Percentiles rank a stretch among this genome's conserved stretches.
These are phyloP conservation scores for Eimeria tenella DNA, from an alignment of 169 alveolate species.

Conservation along the genomic window DNA sequence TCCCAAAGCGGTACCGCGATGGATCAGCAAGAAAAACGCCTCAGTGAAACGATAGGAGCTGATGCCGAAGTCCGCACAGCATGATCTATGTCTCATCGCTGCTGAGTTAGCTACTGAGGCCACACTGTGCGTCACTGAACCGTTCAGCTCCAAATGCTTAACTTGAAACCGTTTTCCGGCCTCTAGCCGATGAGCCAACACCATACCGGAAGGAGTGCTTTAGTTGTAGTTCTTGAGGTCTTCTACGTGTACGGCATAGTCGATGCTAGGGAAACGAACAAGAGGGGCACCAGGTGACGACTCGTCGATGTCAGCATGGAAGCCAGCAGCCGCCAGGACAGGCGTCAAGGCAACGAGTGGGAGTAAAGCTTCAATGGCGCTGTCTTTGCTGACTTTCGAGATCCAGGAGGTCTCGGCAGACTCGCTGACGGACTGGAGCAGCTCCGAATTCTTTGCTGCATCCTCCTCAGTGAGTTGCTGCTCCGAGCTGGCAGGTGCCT, in stretches of 20 bases:
- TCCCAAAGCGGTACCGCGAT: background rate
- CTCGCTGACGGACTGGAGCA: constrained; percentile 66
- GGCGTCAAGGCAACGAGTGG: constrained; percentile 60
- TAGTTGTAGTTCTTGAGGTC: constrained; percentile 54
- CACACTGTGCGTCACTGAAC: constrained; percentile 33
- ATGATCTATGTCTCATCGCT: background rate
- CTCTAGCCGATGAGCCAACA: background rate
- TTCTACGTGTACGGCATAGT: constrained; percentile 60
- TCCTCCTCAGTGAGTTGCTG: constrained; percentile 50
- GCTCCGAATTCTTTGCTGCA: constrained; percentile 48
- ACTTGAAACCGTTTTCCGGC: background rate
- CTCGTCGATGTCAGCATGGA: constrained; percentile 49
- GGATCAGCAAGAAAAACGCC: background rate
- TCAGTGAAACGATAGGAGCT: background rate
- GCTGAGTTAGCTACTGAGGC: background rate
- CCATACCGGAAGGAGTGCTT: background rate
- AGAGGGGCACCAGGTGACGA: constrained; percentile 36
- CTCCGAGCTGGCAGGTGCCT: background rate
- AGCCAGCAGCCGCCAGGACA: constrained; percentile 55
- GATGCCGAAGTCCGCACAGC: background rate
- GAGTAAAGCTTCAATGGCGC: constrained; percentile 47
- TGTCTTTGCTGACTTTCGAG: constrained; percentile 53
- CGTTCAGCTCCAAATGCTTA: background rate
- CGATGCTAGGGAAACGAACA: constrained; percentile 67
- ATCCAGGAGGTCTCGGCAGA: constrained; percentile 66